Conservation (phyloP, 768 basidiomycete species). For the Tulasnella sp. region DNA sequence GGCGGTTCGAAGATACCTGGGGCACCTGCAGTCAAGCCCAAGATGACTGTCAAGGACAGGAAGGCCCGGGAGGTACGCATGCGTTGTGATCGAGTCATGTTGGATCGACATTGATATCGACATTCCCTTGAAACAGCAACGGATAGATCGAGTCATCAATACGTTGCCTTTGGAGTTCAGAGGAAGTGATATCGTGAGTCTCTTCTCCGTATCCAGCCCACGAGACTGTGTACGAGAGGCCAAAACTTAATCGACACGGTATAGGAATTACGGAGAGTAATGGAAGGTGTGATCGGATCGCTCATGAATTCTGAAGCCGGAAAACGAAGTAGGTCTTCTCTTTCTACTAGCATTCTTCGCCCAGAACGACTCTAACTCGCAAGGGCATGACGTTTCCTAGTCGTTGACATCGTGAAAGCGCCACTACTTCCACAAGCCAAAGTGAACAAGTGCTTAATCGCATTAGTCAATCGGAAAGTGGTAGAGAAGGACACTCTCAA, state of each 20-base stretch:
- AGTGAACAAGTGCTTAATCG: slow-evolving; percentile 89
- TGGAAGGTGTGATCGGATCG: slow-evolving; percentile 70
- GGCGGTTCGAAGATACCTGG: slow-evolving; percentile 32
- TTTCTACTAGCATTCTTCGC: neutral
- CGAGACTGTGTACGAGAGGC: too few relatives aligned
- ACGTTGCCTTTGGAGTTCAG: slow-evolving; percentile 83
- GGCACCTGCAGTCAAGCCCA: slow-evolving; percentile 50
- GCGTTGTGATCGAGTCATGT: too few relatives aligned
- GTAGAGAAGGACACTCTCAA: slow-evolving; percentile 46
- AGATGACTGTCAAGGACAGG: slow-evolving; percentile 69
- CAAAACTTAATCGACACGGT: too few relatives aligned
- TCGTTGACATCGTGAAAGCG: slow-evolving; percentile 61
- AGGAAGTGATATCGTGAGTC: slow-evolving; percentile 71
- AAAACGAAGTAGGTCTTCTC: slow-evolving; percentile 48
- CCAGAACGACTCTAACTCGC: neutral
- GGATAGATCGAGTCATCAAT: slow-evolving; percentile 57
- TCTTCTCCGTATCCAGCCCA: neutral
- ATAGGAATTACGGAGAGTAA: slow-evolving; percentile 63
- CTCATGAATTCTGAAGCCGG: slow-evolving; percentile 58
- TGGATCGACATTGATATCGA: too few relatives aligned
- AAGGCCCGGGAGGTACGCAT: slow-evolving; percentile 60
- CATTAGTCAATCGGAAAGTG: slow-evolving; percentile 76
- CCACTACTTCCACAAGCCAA: slow-evolving; percentile 83
- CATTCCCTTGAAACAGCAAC: too few relatives aligned
- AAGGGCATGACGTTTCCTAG: slow-evolving; percentile 31